Base-by-base conservation (phyloP, 129 eudicot genomes). In the Solidago caesia region DNA sequence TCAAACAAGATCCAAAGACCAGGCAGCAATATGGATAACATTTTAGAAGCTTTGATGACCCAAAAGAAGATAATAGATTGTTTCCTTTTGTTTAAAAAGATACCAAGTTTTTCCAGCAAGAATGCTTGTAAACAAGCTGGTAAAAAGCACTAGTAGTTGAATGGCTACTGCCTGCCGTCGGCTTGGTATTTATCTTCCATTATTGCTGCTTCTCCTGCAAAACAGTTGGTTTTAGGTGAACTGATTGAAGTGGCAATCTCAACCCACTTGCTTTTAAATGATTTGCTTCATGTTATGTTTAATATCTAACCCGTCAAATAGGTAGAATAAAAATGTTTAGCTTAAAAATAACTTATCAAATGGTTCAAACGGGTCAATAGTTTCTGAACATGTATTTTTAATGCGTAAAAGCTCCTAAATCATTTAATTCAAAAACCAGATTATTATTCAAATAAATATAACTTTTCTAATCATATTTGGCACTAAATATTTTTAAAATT, bases 1-100 rank as follows among this genome's bases (percentile, higher is more conserved):
- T 77, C 67, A 44, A 76, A 68, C 74, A 69, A 77, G 55, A 21
- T 77, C 70, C 15, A 60, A 77, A 64, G 64, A 75, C 73, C 79
- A 66, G 58, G 67, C 33, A 55, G 68, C 67, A 64, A 33, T 27
- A 43, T 61, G 43, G 10, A 74, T 64, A 47, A 64, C 16, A 39
- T 49, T 75, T 44, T 53, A 43, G 67, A 12, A 65, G 66, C 55
- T 67, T 39, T 61, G 33, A 67, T 56, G 60, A 67, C 9, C 71
- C 43, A 59, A 73, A 63, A 57, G 11, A 56, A 56, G 27, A 6
- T 56, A 1, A 64, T 5, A 71, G 13, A 26, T 27, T 41, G 47
- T 39, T 56, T 48, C 29, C 47, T 58, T 68, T 59, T 41, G 57
- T 71, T 46, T 68, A 44, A n/a, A 67, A 57, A 29, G 44, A 77